These are phyloP conservation scores for Cymbopogon flexuosus DNA, from an alignment of 202 grass and related monocot genomes.

Conservation along the genomic window DNA sequence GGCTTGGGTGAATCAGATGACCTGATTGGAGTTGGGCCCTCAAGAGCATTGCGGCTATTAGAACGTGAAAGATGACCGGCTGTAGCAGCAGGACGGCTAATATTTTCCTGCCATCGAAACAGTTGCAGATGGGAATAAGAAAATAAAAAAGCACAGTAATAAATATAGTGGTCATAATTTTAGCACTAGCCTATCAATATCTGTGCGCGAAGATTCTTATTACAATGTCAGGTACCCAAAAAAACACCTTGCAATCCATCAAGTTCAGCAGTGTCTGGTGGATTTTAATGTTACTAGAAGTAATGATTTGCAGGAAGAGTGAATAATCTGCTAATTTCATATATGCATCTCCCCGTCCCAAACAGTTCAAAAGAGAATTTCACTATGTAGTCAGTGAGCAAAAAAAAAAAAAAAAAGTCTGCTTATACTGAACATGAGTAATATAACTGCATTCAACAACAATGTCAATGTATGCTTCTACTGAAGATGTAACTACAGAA, in stretches of 20 bases:
- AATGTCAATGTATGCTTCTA: constrained; percentile 6
- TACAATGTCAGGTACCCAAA: neutral
- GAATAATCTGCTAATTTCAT: neutral
- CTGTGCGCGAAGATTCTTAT: neutral
- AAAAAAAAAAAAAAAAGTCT: neutral
- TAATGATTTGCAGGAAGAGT: neutral
- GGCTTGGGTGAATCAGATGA: constrained; percentile 41
- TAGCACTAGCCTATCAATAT: neutral
- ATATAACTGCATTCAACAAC: neutral
- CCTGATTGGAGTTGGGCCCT: constrained; percentile 42
- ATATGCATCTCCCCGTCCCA: neutral
- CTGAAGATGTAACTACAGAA: constrained; percentile 3
- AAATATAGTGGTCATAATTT: neutral
- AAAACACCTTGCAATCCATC: neutral
- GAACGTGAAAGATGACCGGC: constrained; percentile 53
- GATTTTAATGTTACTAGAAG: neutral
- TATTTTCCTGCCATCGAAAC: constrained; percentile 69
- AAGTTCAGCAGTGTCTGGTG: neutral
- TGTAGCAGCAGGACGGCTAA: constrained; percentile 37
- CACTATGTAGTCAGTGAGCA: neutral
- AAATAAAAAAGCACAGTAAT: neutral
- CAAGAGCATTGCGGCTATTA: constrained; percentile 54
- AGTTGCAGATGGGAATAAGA: constrained; percentile 25
- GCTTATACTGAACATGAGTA: neutral
- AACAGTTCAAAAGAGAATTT: neutral